Evolutionary conservation across 2,329 filamentous ascomycete species (phyloP), one percentile per base, ranked within the genome.

Genomic region (Chalaropsis ovoidea): DNA sequence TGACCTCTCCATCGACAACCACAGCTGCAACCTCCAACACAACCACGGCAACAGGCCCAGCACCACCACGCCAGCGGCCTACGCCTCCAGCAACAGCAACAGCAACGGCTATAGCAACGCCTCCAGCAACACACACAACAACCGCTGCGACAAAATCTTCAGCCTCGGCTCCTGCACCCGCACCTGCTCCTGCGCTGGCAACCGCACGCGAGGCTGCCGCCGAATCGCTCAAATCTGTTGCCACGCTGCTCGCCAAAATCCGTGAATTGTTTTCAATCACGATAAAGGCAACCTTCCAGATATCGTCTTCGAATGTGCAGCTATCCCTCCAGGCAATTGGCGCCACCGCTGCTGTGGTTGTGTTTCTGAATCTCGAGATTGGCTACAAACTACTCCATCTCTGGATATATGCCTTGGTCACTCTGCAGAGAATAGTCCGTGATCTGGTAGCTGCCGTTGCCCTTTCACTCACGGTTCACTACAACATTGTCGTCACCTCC

Each of bases 291-390:
- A 67, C 66, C 42, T 67, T 67, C 63, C 64, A 63, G n/a, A 67
- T 67, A 39, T 63, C 63, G 15, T 67, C 63, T 22, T 67, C 66
- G 47, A 67, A 67, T 63, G 49, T 67, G 58, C 60, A 67, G 27
- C 35, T 67, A 31, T 65, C 66, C 5, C 41, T 67, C 17, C 49
- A 67, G 27, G 64, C 66, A 47, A 61, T 67, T 35, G 27, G 19
- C 42, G 49, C 66, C 17, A 67, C 66, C 15, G 66, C 63, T 49
- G 43, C 58, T 22, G 66, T 67, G 47, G 60, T 67, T 24, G 43
- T 67, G n/a, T 58, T 65, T 35, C 61, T 65, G n/a, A 67, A 67
- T 61, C 39, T 67, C 39, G 63, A 67, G 61, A 67, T 67, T 52
- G 63, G 63, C 15, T 65, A 67, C 61, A 67, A 67, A 60, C 60